Evolutionary conservation across 352 stramenopile species (phyloP).

Genomic region (Globisporangium mamillatum): DNA sequence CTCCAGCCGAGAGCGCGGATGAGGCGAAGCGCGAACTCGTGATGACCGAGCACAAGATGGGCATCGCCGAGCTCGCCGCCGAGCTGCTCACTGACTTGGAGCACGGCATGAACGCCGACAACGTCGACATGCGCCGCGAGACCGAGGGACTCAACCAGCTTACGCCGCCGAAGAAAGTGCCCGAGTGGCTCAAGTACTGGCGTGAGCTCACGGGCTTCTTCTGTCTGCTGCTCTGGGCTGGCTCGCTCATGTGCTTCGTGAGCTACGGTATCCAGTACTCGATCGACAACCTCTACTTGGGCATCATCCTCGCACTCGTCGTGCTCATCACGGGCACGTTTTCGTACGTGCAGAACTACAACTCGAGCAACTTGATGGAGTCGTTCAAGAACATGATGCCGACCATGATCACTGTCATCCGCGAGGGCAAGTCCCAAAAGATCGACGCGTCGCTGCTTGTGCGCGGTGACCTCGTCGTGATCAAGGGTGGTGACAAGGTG

Average conservation of each 20-base stretch:
- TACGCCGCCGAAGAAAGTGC: constrained; percentile 49
- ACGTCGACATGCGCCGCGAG: constrained; percentile 48
- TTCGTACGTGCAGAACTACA: constrained; percentile 70
- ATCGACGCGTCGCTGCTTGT: constrained; percentile 78
- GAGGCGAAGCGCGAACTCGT: constrained; percentile 44
- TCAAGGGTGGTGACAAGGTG: constrained; percentile 92
- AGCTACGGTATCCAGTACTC: constrained; percentile 51
- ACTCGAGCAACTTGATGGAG: constrained; percentile 82
- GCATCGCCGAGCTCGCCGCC: constrained; percentile 38
- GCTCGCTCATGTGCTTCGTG: constrained; percentile 50
- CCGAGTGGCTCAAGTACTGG: constrained; percentile 57
- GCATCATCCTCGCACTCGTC: constrained; percentile 42
- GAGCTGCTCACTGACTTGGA: constrained; percentile 42
- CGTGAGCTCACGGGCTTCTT: constrained; percentile 59
- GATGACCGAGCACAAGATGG: constrained; percentile 56
- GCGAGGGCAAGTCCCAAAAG: constrained; percentile 77
- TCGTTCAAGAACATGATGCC: constrained; percentile 88
- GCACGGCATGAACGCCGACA: constrained; percentile 44
- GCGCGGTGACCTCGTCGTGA: constrained; percentile 82
- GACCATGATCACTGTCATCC: constrained; percentile 70
- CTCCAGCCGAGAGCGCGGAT: constrained; percentile 14
- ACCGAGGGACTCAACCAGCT: constrained; percentile 46
- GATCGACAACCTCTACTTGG: constrained; percentile 45
- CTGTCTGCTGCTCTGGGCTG: constrained; percentile 49
- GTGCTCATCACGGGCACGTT: constrained; percentile 53